Evolutionary conservation across 176 grass and related monocot genomes (phyloP), one percentile per base, ranked within the genome.

Genomic region (barley (Hordeum vulgare)): DNA sequence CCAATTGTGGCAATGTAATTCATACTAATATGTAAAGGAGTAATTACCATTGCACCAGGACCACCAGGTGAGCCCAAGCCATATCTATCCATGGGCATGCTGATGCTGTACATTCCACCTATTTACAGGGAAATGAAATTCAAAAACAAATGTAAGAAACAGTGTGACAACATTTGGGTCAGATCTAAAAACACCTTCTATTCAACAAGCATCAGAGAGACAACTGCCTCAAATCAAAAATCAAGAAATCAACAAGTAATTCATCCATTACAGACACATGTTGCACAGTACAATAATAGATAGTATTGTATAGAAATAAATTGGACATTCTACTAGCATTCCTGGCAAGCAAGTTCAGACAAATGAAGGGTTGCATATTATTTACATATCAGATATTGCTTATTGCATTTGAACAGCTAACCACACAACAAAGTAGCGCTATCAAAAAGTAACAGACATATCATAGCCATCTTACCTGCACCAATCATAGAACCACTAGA

Each of bases 71-170:
- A 75, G 75, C 84, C 77, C 65, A 94, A 77, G 59, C 86, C 71
- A 79, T 97, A 97, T 80, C 91, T 85, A 25, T 97, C 94, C 79
- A 93, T 88, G 13, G 89, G 84, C 78, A 93, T 87, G 61, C 91
- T 89, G 37, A 93, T 85, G 56, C 94, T 89, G 61, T 97, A 97
- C 86, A 94, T 89, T 79, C 89, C 89, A 87, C 94, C 94, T 97
- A 73, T 83, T 40, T 75, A 74, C 15, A 14, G 77, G 72, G 33
- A 56, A 33, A 89, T 80, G 25, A 74, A 85, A 61, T 54, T 26
- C 59, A 36, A 27, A 31, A 62, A 74, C 15, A 4, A 65, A 44
- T 23, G 2, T 74, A 28, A 57, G 28, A 26, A 81, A 62, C 40
- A n/a, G 17, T 41, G 34, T 11, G 20, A 62, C 21, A 24, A 23